Percentiles rank a stretch among this genome's conserved stretches.
These are phyloP conservation scores for Plectosphaerella plurivora DNA, from an alignment of 2,329 filamentous ascomycete genomes.

Conservation along the genomic window DNA sequence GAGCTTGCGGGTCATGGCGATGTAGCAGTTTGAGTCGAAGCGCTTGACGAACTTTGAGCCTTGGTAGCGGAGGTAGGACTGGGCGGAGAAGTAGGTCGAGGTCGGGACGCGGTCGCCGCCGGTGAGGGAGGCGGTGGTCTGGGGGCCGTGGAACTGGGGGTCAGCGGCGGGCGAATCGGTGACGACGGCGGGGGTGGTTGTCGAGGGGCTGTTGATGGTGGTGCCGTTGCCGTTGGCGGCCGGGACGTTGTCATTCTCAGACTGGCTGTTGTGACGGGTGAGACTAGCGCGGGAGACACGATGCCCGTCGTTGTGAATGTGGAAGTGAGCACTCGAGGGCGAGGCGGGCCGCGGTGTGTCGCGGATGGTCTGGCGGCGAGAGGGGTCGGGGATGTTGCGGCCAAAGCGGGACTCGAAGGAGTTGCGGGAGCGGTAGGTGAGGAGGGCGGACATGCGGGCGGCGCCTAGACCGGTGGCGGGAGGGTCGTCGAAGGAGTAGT, in stretches of 20 bases:
- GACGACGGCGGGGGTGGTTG: conserved; percentile 16
- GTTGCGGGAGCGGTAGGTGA: conserved; percentile 94
- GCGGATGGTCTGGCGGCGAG: conserved; percentile 78
- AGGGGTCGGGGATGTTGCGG: conserved; percentile 83
- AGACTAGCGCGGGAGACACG: conserved; percentile 50
- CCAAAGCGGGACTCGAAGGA: conserved; percentile 96
- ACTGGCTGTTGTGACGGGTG: conserved; percentile 41
- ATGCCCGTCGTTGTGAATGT: conserved; percentile 81
- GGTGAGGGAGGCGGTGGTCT: conserved; percentile 34
- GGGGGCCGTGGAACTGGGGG: conserved; percentile 68
- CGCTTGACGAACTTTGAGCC: conserved; percentile 94
- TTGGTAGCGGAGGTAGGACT: conserved; percentile 96
- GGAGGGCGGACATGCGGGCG: conserved; percentile 90
- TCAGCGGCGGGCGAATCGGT: conserved; percentile 37
- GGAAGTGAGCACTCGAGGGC: conserved; percentile 68
- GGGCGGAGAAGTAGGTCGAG: conserved; percentile 93
- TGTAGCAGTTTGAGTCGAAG: conserved; percentile 98
- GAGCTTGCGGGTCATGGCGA: conserved; percentile 94
- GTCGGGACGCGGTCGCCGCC: conserved; percentile 49
- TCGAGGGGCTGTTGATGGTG: conserved; percentile 18
- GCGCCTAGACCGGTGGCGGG: conserved; percentile 84
- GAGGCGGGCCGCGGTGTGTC: conserved; percentile 56
- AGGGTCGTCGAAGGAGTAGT: conserved; percentile 84
- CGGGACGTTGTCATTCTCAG: conserved; percentile 5
- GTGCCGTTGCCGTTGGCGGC: conserved; percentile 19